Evolutionary conservation across 1,139 yeast genomes (phyloP).

Genomic region (Yamadazyma siamensis): DNA sequence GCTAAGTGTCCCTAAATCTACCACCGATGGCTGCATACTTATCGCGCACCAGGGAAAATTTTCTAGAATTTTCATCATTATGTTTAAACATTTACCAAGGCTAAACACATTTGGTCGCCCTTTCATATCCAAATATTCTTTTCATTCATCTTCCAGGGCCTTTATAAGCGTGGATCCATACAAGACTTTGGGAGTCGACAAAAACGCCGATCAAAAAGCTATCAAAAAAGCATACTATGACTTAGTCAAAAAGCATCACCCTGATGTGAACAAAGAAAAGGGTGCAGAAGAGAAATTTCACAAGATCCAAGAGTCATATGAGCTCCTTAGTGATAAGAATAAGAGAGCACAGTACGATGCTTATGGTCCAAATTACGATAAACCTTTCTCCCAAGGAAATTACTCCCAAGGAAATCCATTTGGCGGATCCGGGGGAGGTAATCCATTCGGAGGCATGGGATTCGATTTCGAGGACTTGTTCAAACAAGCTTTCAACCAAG

Average conservation of each 20-base stretch:
- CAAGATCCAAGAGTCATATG: conserved; percentile 92
- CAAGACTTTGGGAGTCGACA: conserved; percentile 72
- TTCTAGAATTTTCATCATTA: conserved; percentile 6
- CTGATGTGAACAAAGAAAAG: conserved; percentile 90
- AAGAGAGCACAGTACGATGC: conserved; percentile 91
- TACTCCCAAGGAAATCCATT: conserved; percentile 41
- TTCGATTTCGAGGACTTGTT: conserved; percentile 85
- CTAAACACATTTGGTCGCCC: conserved; percentile 1
- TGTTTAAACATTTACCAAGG: conserved; percentile 7
- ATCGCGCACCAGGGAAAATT: too few species aligned
- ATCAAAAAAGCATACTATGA: conserved; percentile 93
- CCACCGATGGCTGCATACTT: too few species aligned
- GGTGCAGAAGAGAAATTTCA: conserved; percentile 89
- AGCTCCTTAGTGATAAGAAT: conserved; percentile 79
- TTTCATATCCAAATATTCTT: conserved; percentile 7
- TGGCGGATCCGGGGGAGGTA: conserved; percentile 43
- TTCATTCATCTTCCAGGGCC: conserved; percentile 23
- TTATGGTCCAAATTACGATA: conserved; percentile 84
- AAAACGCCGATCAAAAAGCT: conserved; percentile 69
- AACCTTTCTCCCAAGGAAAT: conserved; percentile 32
- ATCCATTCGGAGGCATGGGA: conserved; percentile 47
- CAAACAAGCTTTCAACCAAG: conserved; percentile 64
- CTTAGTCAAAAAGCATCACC: conserved; percentile 90
- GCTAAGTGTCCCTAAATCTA: too few species aligned
- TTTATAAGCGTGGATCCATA: conserved; percentile 69